A percentile compares a stretch with the other conserved stretches of the same genome.
Evolutionary conservation across 1,284 basidiomycete genomes (phyloP).

Genomic region (Mycena sp.): DNA sequence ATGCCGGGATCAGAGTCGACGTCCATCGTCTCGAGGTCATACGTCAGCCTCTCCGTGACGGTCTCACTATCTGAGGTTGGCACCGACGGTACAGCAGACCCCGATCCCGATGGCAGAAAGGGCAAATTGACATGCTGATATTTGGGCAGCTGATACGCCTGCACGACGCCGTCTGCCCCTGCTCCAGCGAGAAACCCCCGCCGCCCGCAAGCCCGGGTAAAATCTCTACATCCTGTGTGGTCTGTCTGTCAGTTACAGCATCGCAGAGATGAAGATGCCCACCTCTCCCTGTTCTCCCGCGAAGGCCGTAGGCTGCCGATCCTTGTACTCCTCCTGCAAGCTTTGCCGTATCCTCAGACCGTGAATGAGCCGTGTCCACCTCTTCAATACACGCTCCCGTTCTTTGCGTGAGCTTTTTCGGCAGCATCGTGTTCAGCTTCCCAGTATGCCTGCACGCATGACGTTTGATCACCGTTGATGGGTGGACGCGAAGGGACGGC

Average conservation of each 20-base stretch:
- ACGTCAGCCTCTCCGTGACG: conserved; percentile 35
- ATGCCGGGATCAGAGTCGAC: conserved; percentile 45
- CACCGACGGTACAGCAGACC: conserved; percentile 12
- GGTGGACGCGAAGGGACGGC: conserved; percentile 33
- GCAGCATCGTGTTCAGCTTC: conserved; percentile 82
- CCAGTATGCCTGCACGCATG: conserved; percentile 75
- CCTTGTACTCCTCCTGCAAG: conserved; percentile 82
- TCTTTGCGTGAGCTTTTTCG: conserved; percentile 80
- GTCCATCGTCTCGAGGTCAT: conserved; percentile 46
- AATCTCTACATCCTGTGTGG: conserved; percentile 25
- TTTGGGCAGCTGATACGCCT: conserved; percentile 74
- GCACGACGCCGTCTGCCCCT: conserved; percentile 77
- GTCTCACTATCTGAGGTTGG: neutral
- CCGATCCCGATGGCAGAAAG: conserved; percentile 30
- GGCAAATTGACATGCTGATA: conserved; percentile 44
- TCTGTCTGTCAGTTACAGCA: neutral
- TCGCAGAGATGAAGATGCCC: neutral
- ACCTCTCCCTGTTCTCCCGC: conserved; percentile 21
- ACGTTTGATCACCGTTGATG: conserved; percentile 17
- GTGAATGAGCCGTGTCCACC: conserved; percentile 90
- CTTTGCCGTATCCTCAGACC: conserved; percentile 88
- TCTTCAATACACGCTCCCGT: conserved; percentile 86
- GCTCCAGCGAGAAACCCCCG: conserved; percentile 72
- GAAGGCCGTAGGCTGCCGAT: conserved; percentile 19
- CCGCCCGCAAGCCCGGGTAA: conserved; percentile 48